phyloP scores from a whole-genome alignment of 371 early-diverging fungal genomes.

The Dinochytrium kinnereticum region DNA sequence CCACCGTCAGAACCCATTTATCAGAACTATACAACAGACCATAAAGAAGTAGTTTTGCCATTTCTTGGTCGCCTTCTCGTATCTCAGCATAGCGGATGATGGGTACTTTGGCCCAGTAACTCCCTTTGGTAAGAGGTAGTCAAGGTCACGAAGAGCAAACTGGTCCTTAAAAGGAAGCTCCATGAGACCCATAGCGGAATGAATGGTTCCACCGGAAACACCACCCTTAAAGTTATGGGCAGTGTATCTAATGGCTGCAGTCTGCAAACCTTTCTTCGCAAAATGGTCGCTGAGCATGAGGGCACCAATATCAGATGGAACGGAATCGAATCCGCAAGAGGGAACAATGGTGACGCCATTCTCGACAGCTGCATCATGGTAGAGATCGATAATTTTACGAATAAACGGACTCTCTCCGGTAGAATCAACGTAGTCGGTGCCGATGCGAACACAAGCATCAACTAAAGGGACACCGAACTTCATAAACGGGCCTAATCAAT shows the following conservation, averaged over 20 bases:
- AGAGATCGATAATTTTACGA: slow-evolving; percentile 67
- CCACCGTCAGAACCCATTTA: neutral
- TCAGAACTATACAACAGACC: slow-evolving; percentile 22
- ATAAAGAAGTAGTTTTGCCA: slow-evolving; percentile 19
- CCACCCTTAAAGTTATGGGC: slow-evolving; percentile 55
- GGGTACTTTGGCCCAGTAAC: neutral
- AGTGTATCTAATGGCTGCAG: slow-evolving; percentile 58
- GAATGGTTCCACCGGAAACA: slow-evolving; percentile 74
- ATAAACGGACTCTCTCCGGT: slow-evolving; percentile 88
- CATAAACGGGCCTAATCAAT: slow-evolving; percentile 39
- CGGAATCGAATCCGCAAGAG: slow-evolving; percentile 90
- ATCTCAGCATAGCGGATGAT: slow-evolving; percentile 17
- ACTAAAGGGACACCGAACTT: slow-evolving; percentile 75
- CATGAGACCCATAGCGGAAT: slow-evolving; percentile 34
- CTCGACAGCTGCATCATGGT: slow-evolving; percentile 69
- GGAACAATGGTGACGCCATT: slow-evolving; percentile 77
- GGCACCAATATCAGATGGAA: slow-evolving; percentile 58
- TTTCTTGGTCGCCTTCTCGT: slow-evolving; percentile 4
- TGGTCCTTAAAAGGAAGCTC: slow-evolving; percentile 21
- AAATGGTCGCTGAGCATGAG: slow-evolving; percentile 48
- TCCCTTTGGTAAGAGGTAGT: slow-evolving; percentile 25
- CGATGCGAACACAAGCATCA: slow-evolving; percentile 77
- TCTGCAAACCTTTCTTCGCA: slow-evolving; percentile 49
- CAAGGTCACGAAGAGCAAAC: slow-evolving; percentile 18
- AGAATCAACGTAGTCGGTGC: slow-evolving; percentile 91